Percentiles rank a stretch among this genome's conserved stretches.
Evolutionary conservation across 306 rosid genomes (phyloP).

Genomic region (Dryas octopetala): DNA sequence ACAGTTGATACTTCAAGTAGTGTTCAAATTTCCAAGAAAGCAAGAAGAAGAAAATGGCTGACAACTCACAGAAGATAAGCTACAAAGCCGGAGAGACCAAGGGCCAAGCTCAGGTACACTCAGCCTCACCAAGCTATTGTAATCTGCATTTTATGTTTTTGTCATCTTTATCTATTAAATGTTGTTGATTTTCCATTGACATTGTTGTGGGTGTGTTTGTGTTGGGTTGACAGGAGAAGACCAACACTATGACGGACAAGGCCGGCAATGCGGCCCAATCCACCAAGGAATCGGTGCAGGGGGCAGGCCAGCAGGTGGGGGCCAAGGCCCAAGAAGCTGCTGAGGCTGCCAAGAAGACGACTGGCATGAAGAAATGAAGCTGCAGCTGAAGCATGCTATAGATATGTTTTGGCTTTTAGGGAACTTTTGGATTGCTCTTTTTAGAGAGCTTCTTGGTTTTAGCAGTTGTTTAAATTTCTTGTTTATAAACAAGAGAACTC

Average conservation of each 20-base stretch:
- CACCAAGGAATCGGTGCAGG: constrained; percentile 49
- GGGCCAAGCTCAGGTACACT: constrained; percentile 55
- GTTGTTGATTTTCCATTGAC: neutral
- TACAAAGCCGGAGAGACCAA: constrained; percentile 59
- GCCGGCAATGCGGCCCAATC: constrained; percentile 54
- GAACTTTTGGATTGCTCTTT: neutral
- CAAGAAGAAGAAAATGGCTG: constrained; percentile 40
- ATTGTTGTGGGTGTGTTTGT: neutral
- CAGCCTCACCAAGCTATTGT: too few species aligned
- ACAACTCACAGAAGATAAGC: constrained; percentile 41
- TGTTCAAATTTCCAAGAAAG: neutral
- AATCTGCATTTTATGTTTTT: neutral
- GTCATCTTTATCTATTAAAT: neutral
- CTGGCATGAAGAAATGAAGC: constrained; percentile 53
- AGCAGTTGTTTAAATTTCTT: neutral
- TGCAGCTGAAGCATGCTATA: neutral
- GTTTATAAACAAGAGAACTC: neutral
- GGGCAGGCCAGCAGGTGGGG: constrained; percentile 50
- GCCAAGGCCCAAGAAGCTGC: constrained; percentile 61
- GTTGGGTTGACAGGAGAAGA: constrained; percentile 49
- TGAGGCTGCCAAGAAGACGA: constrained; percentile 64
- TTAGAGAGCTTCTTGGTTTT: neutral
- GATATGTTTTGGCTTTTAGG: neutral
- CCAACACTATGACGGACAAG: constrained; percentile 44
- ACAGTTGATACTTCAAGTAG: neutral